Evolutionary conservation across 2,329 filamentous ascomycete genomes (phyloP).

Genomic region (Colletotrichum tabaci): DNA sequence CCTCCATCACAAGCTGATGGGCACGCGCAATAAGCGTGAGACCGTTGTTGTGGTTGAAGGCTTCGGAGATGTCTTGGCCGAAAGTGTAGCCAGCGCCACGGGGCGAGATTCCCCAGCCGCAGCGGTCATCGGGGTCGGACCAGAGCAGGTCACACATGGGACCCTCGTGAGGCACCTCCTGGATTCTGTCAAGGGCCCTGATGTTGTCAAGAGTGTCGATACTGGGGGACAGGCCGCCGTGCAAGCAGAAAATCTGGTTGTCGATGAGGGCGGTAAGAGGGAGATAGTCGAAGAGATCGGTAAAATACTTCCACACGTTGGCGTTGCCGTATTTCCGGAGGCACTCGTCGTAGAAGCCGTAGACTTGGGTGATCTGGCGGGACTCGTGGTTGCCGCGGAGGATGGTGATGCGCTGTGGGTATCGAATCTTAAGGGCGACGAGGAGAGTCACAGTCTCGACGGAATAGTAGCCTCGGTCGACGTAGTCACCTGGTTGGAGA

Average conservation of each 20-base stretch:
- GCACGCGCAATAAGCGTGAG: slow-evolving; percentile 95
- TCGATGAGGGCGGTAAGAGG: slow-evolving; percentile 97
- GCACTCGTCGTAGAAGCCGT: slow-evolving; percentile 99
- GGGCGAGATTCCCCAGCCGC: slow-evolving; percentile 95
- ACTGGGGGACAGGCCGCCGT: slow-evolving; percentile 95
- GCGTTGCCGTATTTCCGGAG: slow-evolving; percentile 99
- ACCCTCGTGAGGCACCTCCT: slow-evolving; percentile 98
- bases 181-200: slow-evolving; percentile 92
- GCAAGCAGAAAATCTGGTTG: slow-evolving; percentile 99
- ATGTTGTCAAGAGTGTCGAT: slow-evolving; percentile 98
- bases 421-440: slow-evolving; percentile 97
- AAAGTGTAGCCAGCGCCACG: slow-evolving; percentile 96
- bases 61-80: slow-evolving; percentile 97
- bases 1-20: slow-evolving; percentile 99
- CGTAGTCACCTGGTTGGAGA: slow-evolving; percentile 83
- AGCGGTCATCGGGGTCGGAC: slow-evolving; percentile 98
- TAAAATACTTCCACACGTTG: slow-evolving; percentile 99
- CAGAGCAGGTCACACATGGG: slow-evolving; percentile 98
- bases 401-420: slow-evolving; percentile 97
- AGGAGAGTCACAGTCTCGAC: slow-evolving; percentile 98
- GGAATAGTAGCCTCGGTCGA: slow-evolving; percentile 98
- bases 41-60: slow-evolving; percentile 99
- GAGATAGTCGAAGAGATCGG: slow-evolving; percentile 98
- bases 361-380: slow-evolving; percentile 98
- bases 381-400: slow-evolving; percentile 99